These are phyloP conservation scores for Ampelocalamus luodianensis DNA, from an alignment of 176 grass and related monocot genomes.

Conservation along the genomic window DNA sequence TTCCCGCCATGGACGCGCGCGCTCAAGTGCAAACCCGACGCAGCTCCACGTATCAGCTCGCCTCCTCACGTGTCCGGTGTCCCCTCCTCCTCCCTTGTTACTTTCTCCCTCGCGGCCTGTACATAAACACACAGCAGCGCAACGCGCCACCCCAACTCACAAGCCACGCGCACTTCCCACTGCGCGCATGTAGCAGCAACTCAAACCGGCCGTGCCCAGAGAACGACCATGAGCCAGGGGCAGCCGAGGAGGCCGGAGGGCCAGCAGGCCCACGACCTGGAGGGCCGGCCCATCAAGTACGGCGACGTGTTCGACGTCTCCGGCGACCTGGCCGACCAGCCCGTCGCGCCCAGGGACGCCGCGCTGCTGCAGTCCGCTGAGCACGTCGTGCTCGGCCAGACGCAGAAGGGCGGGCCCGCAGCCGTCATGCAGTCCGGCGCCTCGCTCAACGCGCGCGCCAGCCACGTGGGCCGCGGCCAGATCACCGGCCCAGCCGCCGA, in stretches of 20 bases:
- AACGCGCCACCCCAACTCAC: neutral
- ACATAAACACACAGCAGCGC: neutral
- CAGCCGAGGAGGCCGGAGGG: slow-evolving; percentile 46
- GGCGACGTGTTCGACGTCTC: slow-evolving; percentile 64
- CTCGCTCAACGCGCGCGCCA: slow-evolving; percentile 45
- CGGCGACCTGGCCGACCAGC: slow-evolving; percentile 44
- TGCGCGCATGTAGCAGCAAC: too few relatives aligned
- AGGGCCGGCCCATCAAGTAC: slow-evolving; percentile 50
- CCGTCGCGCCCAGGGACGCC: slow-evolving; percentile 63
- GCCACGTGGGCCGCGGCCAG: slow-evolving; percentile 44
- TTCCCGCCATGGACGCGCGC: neutral
- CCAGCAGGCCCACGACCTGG: neutral
- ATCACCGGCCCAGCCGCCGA: slow-evolving; percentile 21
- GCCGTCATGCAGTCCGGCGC: slow-evolving; percentile 61
- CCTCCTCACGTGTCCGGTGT: neutral
- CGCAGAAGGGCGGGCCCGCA: slow-evolving; percentile 45
- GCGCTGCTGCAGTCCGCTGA: slow-evolving; percentile 69
- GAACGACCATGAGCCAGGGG: slow-evolving; percentile 59
- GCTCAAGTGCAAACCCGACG: neutral
- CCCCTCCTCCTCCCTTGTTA: neutral
- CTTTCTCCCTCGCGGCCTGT: neutral
- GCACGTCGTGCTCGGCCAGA: slow-evolving; percentile 46
- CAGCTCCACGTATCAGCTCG: slow-evolving; percentile 26
- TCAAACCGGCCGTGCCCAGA: too few relatives aligned
- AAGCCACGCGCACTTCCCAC: too few relatives aligned